Base-by-base conservation (phyloP, 345 rosid genomes). In the Aquilaria malaccensis region DNA sequence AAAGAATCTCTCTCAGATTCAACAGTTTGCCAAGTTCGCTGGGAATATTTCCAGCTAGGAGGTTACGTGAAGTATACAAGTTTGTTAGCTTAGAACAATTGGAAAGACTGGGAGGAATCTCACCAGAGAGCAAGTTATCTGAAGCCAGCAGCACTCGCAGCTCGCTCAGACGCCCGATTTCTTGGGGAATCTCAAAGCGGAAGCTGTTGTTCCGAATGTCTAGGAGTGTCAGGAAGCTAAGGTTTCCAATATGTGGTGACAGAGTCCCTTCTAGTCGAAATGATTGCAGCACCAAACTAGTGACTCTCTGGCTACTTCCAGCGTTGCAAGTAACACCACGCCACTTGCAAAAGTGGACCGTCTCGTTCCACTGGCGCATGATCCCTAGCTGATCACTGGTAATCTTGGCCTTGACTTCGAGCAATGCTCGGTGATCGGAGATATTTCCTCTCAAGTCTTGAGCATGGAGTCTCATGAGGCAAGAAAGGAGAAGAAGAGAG, bases 281-380 rank as follows among this genome's bases (percentile, higher is more conserved):
- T 15, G 58, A 55, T 4, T 13, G 61, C 6, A 65, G 30, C 22
- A 4, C 33, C 6, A 65, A 7, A 6, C 13, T 5, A 10, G 30
- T 47, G 3, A 67, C 65, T 60, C 70, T 59, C 37, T 60, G 50
- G 22, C 22, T 22, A 10, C 59, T 58, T 2, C 49, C n/a, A 10
- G 13, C n/a, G 29, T 48, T 33, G 11, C 70, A 67, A n/a, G 59
- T 12, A 7, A 67, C 60, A 0, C 71, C 71, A 2, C 14, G 22
- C 71, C 71, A 67, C 0, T 30, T 30, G 49, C 71, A 67, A 10
- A 67, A 53, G 22, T 53, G 56, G 32, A 15, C 29, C 9, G 56
- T 13, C 13, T 15, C 12, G 5, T 53, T 53, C 56, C 56, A 53
- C 9, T 2, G 14, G 56, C 56, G 6, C 11, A 53, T 9, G 56